phyloP scores from a whole-genome alignment of 1,284 basidiomycete species.

The Marasmius oreades region DNA sequence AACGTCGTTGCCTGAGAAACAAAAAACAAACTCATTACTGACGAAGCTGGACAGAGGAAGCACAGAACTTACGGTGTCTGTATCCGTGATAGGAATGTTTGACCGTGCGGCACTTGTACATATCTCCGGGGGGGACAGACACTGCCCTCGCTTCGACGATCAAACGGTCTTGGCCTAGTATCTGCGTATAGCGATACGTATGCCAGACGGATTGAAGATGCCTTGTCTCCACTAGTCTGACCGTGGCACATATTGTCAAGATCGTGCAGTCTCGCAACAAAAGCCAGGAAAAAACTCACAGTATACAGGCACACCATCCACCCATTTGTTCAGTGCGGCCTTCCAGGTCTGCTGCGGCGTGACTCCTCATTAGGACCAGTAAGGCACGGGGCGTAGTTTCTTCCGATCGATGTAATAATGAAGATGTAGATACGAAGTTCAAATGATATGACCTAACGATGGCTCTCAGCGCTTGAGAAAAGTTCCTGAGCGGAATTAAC shows the following conservation, averaged over 20 bases:
- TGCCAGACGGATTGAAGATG: no score
- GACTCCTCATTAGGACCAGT: no score
- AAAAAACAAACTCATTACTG: conserved; percentile 3
- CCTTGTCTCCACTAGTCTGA: conserved; percentile 80
- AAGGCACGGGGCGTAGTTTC: no score
- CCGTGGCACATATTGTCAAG: conserved; percentile 57
- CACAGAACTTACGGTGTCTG: conserved; percentile 38
- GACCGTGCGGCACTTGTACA: conserved; percentile 84
- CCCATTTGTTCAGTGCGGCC: not conserved
- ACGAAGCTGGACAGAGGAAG: not conserved
- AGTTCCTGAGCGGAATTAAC: no score
- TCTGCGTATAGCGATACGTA: conserved; percentile 73
- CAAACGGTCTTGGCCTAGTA: conserved; percentile 82
- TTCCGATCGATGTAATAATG: no score
- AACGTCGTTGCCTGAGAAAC: conserved; percentile 44
- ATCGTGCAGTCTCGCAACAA: no score
- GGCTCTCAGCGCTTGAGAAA: no score
- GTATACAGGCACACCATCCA: not conserved
- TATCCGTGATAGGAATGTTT: conserved; percentile 69
- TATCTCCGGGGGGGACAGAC: conserved; percentile 71
- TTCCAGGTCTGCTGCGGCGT: not conserved
- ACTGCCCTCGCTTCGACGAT: conserved; percentile 56
- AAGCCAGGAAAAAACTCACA: no score
- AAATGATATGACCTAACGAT: no score
- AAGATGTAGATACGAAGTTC: no score